Conservation (phyloP, 2,329 filamentous ascomycete species). For the Chaetomium sp. region DNA sequence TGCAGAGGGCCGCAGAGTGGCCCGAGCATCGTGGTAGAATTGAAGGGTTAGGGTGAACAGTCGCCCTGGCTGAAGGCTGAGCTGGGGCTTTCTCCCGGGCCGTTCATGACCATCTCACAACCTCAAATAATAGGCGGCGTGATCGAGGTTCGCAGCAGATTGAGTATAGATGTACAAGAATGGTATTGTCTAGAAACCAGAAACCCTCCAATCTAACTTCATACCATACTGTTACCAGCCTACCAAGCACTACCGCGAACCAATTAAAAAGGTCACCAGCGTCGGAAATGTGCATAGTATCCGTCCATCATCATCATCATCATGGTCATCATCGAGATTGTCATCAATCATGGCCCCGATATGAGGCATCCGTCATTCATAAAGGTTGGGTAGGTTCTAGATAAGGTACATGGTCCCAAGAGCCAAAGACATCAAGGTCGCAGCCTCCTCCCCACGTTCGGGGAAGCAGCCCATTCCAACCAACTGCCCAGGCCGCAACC, state of each 20-base stretch:
- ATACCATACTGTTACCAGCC: no score
- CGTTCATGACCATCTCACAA: not conserved
- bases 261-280: not conserved
- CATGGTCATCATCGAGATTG: not conserved
- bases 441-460: not conserved
- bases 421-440: no score
- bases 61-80: no score
- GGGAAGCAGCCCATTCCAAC: not conserved
- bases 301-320: no score
- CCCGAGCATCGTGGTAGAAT: not conserved
- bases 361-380: not conserved
- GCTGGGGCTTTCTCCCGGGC: no score
- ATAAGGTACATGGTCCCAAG: not conserved
- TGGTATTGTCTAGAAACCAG: no score
- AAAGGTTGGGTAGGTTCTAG: not conserved
- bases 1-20: not conserved
- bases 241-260: not conserved
- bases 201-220: no score
- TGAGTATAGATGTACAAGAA: no score
- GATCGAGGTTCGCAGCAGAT: no score
- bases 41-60: constrained; percentile 9
- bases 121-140: no score
- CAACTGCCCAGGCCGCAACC: not conserved
- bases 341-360: not conserved
- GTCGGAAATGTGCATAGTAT: not conserved